Evolutionary conservation across 192 early-diverging fungal species (phyloP).

Genomic region (Umbelopsis isabellina): DNA sequence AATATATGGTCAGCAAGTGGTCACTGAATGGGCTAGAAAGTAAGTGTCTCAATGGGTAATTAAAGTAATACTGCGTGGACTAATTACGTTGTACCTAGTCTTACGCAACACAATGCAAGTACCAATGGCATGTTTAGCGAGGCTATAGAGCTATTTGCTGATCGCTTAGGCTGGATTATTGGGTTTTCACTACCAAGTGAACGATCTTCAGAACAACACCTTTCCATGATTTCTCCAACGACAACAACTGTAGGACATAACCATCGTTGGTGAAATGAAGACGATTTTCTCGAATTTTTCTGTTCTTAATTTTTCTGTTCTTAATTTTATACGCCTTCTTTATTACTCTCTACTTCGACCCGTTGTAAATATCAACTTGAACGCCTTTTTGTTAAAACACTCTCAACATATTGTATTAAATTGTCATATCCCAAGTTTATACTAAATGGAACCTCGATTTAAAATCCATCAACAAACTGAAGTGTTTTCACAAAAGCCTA

Average conservation of each 20-base stretch:
- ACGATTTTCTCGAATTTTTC: not conserved
- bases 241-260: not conserved
- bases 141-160: conserved; percentile 39
- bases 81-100: conserved; percentile 25
- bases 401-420: conserved; percentile 6
- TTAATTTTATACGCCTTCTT: not conserved
- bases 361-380: no score
- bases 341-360: not conserved
- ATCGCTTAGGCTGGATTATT: conserved; percentile 16
- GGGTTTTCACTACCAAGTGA: conserved; percentile 9
- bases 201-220: not conserved
- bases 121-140: conserved; percentile 67
- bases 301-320: not conserved
- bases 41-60: conserved; percentile 25
- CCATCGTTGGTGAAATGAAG: not conserved
- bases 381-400: no score
- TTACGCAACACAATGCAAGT: conserved; percentile 64
- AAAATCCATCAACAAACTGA: conserved; percentile 38
- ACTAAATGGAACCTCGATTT: conserved; percentile 27
- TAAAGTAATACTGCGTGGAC: no score
- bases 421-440: not conserved
- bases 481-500: conserved; percentile 31
- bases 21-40: conserved; percentile 86
- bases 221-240: conserved; percentile 12
- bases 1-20: conserved; percentile 74